Percentiles rank a stretch among this genome's conserved stretches.
Conservation (phyloP, 306 rosid genomes). For the Dicorynia guianensis region DNA sequence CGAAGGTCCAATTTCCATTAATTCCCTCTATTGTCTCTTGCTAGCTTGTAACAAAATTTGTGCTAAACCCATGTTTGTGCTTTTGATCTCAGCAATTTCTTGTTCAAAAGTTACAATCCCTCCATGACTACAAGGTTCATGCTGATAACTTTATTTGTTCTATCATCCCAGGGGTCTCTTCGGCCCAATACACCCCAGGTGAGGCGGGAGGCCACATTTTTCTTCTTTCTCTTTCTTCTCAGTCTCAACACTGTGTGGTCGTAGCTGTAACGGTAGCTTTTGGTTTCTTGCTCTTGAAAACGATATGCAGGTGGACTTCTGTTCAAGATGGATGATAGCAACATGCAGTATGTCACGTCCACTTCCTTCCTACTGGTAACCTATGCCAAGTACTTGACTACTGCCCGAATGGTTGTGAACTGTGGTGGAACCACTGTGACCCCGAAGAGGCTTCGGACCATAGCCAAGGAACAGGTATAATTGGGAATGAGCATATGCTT, state of each 20-base stretch:
- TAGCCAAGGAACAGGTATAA: constrained; percentile 91
- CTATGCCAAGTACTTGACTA: constrained; percentile 87
- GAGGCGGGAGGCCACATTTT: constrained; percentile 37
- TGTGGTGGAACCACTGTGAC: constrained; percentile 75
- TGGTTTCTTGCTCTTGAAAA: background rate
- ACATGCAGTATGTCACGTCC: constrained; percentile 96
- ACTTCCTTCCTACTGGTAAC: constrained; percentile 80
- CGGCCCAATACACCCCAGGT: constrained; percentile 85
- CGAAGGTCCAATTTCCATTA: constrained; percentile 62
- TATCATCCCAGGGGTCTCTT: constrained; percentile 76
- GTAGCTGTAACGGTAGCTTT: constrained; percentile 49
- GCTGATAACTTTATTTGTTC: constrained; percentile 93
- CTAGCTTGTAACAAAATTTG: background rate
- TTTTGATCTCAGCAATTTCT: constrained; percentile 78
- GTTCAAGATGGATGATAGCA: constrained; percentile 85
- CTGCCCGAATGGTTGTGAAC: constrained; percentile 61
- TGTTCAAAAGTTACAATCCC: constrained; percentile 66
- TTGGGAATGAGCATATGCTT: too few species aligned
- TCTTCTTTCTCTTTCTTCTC: background rate
- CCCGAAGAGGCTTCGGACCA: constrained; percentile 64
- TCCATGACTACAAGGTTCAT: constrained; percentile 91
- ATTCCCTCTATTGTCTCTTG: background rate
- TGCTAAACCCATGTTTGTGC: background rate
- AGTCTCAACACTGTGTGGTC: constrained; percentile 37
- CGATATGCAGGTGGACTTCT: constrained; percentile 77